Percentiles rank a stretch among this genome's conserved stretches.
Conservation (phyloP, 163 green algal genomes). For the Dunaliella salina region DNA sequence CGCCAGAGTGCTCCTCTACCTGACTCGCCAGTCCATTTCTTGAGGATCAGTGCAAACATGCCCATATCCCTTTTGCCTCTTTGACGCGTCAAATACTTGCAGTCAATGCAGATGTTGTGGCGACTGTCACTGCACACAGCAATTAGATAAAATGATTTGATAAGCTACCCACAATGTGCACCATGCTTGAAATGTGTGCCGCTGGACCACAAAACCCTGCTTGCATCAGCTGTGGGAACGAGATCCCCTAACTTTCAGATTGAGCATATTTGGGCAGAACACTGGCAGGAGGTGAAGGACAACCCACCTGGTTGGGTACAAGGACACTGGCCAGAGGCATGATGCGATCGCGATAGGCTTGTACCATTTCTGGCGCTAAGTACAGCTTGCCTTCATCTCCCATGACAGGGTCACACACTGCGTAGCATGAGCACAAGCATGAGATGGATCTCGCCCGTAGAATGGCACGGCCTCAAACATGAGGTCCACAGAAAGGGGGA, state of each 20-base stretch:
- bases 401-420: slow-evolving; percentile 87
- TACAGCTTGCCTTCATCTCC: slow-evolving; percentile 87
- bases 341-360: slow-evolving; percentile 54
- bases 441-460: too few relatives aligned
- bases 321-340: slow-evolving; percentile 70
- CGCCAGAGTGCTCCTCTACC: too few relatives aligned
- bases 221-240: background rate
- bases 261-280: background rate
- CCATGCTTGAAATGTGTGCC: background rate
- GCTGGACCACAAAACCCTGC: too few relatives aligned
- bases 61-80: too few relatives aligned
- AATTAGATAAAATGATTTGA: background rate
- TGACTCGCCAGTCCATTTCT: too few relatives aligned
- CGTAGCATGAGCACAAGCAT: background rate
- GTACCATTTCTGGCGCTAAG: slow-evolving; percentile 60
- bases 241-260: background rate
- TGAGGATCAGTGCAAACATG: too few relatives aligned
- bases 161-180: background rate
- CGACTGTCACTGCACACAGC: too few relatives aligned
- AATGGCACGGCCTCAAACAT: too few relatives aligned
- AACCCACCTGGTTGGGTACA: slow-evolving; percentile 72
- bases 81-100: too few relatives aligned
- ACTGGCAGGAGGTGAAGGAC: background rate
- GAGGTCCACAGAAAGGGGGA: background rate
- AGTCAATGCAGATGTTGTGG: too few relatives aligned